phyloP scores from a whole-genome alignment of 371 early-diverging fungal species.

The Mycotypha africana region DNA sequence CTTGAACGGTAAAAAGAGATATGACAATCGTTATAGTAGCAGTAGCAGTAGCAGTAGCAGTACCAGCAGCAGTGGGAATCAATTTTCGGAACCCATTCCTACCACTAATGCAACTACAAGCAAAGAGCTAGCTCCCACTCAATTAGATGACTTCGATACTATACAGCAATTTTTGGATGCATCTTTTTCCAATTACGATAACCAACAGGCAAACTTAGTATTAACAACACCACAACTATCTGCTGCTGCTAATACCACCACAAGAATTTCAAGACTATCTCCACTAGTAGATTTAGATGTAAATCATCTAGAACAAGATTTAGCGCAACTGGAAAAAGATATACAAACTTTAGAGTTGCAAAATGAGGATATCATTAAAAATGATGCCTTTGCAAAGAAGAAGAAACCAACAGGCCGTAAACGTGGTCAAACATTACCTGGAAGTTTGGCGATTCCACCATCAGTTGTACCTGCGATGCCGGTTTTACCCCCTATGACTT shows the following conservation, averaged over 20 bases:
- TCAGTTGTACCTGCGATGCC: conserved; percentile 31
- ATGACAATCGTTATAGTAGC: no score
- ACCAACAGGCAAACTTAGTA: background rate
- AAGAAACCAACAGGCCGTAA: conserved; percentile 13
- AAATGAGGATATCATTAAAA: background rate
- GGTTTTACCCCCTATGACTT: conserved; percentile 38
- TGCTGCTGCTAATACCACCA: background rate
- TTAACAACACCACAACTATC: background rate
- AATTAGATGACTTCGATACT: no score
- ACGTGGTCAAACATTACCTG: conserved; percentile 47
- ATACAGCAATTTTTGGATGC: no score
- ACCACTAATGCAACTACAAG: background rate
- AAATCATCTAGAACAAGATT: conserved; percentile 3
- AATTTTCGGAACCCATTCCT: no score
- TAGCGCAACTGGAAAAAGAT: conserved; percentile 17
- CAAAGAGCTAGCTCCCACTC: background rate
- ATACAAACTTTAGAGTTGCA: conserved; percentile 16
- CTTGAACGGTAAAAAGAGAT: no score
- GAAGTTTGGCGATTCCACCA: conserved; percentile 39
- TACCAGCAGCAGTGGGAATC: no score
- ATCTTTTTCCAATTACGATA: background rate
- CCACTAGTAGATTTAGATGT: background rate
- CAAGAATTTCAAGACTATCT: no score
- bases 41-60: background rate
- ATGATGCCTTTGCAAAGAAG: background rate